These are phyloP conservation scores for Cercospora sp. DNA, from an alignment of 2,329 filamentous ascomycete genomes.

Conservation along the genomic window DNA sequence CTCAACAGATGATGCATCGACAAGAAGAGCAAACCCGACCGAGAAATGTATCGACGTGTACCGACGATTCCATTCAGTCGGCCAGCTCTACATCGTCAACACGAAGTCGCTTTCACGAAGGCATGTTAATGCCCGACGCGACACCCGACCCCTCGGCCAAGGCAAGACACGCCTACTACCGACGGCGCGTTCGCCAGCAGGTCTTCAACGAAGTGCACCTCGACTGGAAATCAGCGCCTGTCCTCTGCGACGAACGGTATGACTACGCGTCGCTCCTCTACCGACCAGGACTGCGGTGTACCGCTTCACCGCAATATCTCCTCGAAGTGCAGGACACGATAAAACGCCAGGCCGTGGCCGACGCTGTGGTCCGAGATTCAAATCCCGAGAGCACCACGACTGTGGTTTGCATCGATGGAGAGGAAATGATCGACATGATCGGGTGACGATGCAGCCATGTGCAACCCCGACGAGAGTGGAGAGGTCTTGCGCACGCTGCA, in stretches of 20 bases:
- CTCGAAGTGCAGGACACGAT: conserved; percentile 20
- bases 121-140: conserved; percentile 17
- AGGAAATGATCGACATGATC: conserved; percentile 31
- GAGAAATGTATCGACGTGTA: conserved; percentile 10
- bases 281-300: conserved; percentile 24
- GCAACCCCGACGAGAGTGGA: background rate
- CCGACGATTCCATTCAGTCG: conserved; percentile 12
- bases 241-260: conserved; percentile 24
- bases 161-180: conserved; percentile 13
- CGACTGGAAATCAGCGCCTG: conserved; percentile 30
- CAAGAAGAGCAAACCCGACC: background rate
- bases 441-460: conserved; percentile 20
- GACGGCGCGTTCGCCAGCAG: conserved; percentile 19
- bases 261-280: conserved; percentile 19
- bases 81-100: conserved; percentile 9
- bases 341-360: background rate
- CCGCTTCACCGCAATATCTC: conserved; percentile 23
- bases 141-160: conserved; percentile 11
- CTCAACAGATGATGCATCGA: background rate
- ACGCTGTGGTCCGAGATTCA: background rate
- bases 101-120: background rate
- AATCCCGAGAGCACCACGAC: background rate
- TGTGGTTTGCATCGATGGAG: conserved; percentile 22
- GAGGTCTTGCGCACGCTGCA: conserved; percentile 2
- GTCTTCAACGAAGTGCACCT: conserved; percentile 24